Conservation (phyloP, 805 yeast species). For the Lipomyces starkeyi region DNA sequence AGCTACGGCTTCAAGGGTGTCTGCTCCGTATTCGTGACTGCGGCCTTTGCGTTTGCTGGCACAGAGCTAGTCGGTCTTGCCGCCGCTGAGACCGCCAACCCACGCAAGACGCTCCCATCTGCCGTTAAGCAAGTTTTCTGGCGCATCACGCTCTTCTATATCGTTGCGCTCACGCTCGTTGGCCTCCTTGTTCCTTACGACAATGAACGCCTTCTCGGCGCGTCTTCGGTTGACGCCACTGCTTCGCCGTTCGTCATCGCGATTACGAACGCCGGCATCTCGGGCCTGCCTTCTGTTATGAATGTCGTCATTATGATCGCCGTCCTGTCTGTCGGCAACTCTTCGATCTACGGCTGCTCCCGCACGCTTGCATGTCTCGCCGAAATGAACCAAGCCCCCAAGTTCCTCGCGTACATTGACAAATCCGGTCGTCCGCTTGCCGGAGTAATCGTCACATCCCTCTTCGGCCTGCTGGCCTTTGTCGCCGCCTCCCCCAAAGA, state of each 20-base stretch:
- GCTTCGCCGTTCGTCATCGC: slow-evolving; percentile 81
- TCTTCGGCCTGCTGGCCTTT: slow-evolving; percentile 64
- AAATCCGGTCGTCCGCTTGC: slow-evolving; percentile 77
- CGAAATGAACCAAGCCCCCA: slow-evolving; percentile 68
- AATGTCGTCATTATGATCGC: slow-evolving; percentile 73
- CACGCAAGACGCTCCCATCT: slow-evolving; percentile 67
- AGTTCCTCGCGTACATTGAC: slow-evolving; percentile 69
- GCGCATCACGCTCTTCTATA: slow-evolving; percentile 76
- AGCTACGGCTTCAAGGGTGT: slow-evolving; percentile 77
- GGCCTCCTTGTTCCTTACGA: slow-evolving; percentile 77
- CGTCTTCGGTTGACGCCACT: slow-evolving; percentile 60
- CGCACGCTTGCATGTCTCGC: slow-evolving; percentile 73
- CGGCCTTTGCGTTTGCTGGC: slow-evolving; percentile 79
- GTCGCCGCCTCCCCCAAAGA: slow-evolving; percentile 65
- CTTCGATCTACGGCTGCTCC: slow-evolving; percentile 72
- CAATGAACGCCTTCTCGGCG: slow-evolving; percentile 54
- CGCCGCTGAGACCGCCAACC: slow-evolving; percentile 77
- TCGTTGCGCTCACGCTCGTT: slow-evolving; percentile 60
- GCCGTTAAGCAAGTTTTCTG: slow-evolving; percentile 85
- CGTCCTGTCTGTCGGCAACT: slow-evolving; percentile 74
- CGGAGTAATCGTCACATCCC: slow-evolving; percentile 57
- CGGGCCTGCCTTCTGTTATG: slow-evolving; percentile 70
- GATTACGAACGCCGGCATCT: slow-evolving; percentile 67
- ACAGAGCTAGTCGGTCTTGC: slow-evolving; percentile 76
- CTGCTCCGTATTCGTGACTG: slow-evolving; percentile 73